These are phyloP conservation scores for Russula emetica DNA, from an alignment of 768 basidiomycete species.

Conservation along the genomic window DNA sequence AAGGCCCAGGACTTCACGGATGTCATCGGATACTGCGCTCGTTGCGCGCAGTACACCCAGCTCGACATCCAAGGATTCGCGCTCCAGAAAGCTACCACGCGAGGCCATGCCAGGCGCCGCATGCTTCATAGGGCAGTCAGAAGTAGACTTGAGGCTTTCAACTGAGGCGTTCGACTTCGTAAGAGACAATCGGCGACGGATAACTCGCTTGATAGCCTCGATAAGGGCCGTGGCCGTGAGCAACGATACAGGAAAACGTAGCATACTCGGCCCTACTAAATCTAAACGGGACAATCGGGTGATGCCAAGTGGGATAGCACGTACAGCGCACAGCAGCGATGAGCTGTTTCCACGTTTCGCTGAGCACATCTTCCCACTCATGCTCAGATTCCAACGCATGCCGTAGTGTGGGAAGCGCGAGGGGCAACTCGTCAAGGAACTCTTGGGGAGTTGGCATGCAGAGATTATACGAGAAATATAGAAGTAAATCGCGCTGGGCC, in stretches of 20 bases:
- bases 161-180: neutral
- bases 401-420: constrained; percentile 22
- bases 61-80: neutral
- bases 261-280: constrained; percentile 19
- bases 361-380: constrained; percentile 15
- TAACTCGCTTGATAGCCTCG: constrained; percentile 13
- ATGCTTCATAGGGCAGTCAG: neutral
- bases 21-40: constrained; percentile 11
- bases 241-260: constrained; percentile 22
- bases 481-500: constrained; percentile 25
- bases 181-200: neutral
- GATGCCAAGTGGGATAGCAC: neutral
- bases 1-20: constrained; percentile 16
- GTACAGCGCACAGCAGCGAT: constrained; percentile 21
- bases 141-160: neutral
- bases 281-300: neutral
- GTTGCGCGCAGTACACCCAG: neutral
- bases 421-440: constrained; percentile 20
- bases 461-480: constrained; percentile 20
- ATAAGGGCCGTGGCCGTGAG: constrained; percentile 26
- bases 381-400: neutral
- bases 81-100: neutral
- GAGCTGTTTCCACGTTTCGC: constrained; percentile 22
- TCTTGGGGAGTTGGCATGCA: constrained; percentile 24
- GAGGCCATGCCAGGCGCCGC: neutral